A percentile compares a stretch with the other conserved stretches of the same genome.
phyloP scores from a whole-genome alignment of 2,329 filamentous ascomycete genomes.

The Colletotrichum acutatum region DNA sequence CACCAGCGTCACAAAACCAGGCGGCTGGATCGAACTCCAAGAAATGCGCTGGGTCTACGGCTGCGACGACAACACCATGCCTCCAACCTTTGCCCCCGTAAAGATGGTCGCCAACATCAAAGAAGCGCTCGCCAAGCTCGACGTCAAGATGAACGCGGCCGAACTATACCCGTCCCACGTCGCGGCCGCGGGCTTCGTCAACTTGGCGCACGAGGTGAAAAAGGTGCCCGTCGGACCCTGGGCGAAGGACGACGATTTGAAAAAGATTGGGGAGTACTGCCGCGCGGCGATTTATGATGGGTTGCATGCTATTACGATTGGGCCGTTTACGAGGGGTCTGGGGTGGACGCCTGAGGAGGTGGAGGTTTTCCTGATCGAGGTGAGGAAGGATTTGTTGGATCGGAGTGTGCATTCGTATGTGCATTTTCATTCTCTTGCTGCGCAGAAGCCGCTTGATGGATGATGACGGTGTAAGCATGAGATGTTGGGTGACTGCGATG shows the following conservation, averaged over 20 bases:
- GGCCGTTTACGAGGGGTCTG: slow-evolving; percentile 52
- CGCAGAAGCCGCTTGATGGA: background rate
- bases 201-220: slow-evolving; percentile 61
- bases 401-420: slow-evolving; percentile 16
- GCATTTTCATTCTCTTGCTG: slow-evolving; percentile 11
- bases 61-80: slow-evolving; percentile 60
- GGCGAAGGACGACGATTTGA: slow-evolving; percentile 57
- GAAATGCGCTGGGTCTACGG: slow-evolving; percentile 52
- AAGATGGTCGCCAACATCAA: slow-evolving; percentile 14
- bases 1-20: slow-evolving; percentile 63
- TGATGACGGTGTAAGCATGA: background rate
- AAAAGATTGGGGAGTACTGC: slow-evolving; percentile 58
- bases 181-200: slow-evolving; percentile 63
- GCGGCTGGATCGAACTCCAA: slow-evolving; percentile 66
- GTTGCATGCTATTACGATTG: slow-evolving; percentile 55
- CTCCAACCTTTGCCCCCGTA: slow-evolving; percentile 44
- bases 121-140: slow-evolving; percentile 48
- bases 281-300: slow-evolving; percentile 51
- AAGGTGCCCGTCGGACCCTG: slow-evolving; percentile 66
- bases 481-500: too few relatives aligned
- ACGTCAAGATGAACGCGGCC: slow-evolving; percentile 52
- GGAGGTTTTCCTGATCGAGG: slow-evolving; percentile 48
- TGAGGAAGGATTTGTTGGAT: slow-evolving; percentile 14
- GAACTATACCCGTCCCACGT: slow-evolving; percentile 49
- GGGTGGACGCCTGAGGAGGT: slow-evolving; percentile 56